Conservation (phyloP, 371 early-diverging fungal species). For the Haplosporangium sp. region DNA sequence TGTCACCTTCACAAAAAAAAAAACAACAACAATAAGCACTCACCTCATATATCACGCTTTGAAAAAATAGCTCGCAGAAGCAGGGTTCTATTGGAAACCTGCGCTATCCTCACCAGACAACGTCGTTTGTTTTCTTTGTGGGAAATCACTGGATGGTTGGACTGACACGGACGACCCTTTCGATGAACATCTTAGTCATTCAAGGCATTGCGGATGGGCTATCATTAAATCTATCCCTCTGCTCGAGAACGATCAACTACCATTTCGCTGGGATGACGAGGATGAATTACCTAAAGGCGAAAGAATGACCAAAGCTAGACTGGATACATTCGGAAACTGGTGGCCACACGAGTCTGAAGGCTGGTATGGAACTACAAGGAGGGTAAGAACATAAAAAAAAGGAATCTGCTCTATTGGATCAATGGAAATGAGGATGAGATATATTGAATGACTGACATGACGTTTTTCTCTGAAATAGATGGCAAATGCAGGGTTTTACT, state of each 20-base stretch:
- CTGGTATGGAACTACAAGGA: slow-evolving; percentile 49
- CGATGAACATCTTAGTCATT: slow-evolving; percentile 42
- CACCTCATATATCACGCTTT: neutral
- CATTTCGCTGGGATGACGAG: slow-evolving; percentile 49
- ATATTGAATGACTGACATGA: neutral
- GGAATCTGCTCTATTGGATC: neutral
- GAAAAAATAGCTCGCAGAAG: slow-evolving; percentile 40
- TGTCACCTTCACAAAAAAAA: neutral
- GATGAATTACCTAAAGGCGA: slow-evolving; percentile 46
- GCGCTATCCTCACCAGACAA: slow-evolving; percentile 31
- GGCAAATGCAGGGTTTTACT: slow-evolving; percentile 63
- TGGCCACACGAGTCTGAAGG: slow-evolving; percentile 57
- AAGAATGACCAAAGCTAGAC: slow-evolving; percentile 50
- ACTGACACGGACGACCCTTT: slow-evolving; percentile 36
- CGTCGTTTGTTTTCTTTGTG: slow-evolving; percentile 54
- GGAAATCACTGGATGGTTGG: slow-evolving; percentile 55
- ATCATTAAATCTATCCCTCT: slow-evolving; percentile 29
- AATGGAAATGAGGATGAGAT: neutral
- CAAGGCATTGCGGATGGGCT: slow-evolving; percentile 47
- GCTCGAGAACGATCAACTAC: slow-evolving; percentile 21
- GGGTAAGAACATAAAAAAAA: slow-evolving; percentile 19
- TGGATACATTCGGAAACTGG: slow-evolving; percentile 57
- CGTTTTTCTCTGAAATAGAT: slow-evolving; percentile 36
- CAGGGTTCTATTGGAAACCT: slow-evolving; percentile 55
- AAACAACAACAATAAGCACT: neutral